Conservation (phyloP, 768 basidiomycete species). For the Termitomyces eurrhizus region DNA sequence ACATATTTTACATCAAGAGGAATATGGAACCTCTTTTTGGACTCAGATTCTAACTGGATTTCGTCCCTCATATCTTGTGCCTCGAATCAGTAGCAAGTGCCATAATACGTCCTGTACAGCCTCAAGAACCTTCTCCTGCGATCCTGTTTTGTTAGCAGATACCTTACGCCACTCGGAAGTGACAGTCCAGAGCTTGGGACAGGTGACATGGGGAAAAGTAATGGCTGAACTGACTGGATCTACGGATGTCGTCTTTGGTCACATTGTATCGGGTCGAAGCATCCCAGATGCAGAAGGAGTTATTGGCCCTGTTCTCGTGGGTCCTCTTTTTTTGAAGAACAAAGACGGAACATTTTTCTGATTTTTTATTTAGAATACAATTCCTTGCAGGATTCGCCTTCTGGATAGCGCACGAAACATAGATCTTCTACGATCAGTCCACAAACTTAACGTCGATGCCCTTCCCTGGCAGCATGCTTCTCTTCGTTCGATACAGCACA, state of each 20-base stretch:
- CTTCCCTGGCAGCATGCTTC: conserved; percentile 43
- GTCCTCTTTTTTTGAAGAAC: conserved; percentile 11
- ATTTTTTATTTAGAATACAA: conserved; percentile 32
- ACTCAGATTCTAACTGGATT: conserved; percentile 21
- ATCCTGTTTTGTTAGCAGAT: conserved; percentile 12
- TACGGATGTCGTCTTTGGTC: conserved; percentile 42
- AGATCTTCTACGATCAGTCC: conserved; percentile 32
- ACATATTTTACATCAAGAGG: conserved; percentile 33
- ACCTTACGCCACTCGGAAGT: conserved; percentile 21
- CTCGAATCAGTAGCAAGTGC: not conserved
- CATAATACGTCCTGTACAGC: conserved; percentile 6
- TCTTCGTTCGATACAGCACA: conserved; percentile 36
- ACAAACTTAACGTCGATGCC: conserved; percentile 33
- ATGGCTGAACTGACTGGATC: conserved; percentile 26
- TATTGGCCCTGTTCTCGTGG: conserved; percentile 43
- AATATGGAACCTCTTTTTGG: conserved; percentile 36
- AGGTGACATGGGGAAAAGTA: conserved; percentile 25
- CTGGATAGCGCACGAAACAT: conserved; percentile 21
- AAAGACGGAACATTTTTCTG: not conserved
- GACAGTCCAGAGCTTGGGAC: conserved; percentile 33
- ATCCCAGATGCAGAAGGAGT: conserved; percentile 37
- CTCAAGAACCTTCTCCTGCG: conserved; percentile 13
- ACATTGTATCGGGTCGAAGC: conserved; percentile 41
- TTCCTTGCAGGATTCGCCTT: conserved; percentile 39
- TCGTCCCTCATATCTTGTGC: conserved; percentile 17